Evolutionary conservation across 148 eudicot species (phyloP), one percentile per base, ranked within the genome.

Genomic region (Chenopodium quinoa): DNA sequence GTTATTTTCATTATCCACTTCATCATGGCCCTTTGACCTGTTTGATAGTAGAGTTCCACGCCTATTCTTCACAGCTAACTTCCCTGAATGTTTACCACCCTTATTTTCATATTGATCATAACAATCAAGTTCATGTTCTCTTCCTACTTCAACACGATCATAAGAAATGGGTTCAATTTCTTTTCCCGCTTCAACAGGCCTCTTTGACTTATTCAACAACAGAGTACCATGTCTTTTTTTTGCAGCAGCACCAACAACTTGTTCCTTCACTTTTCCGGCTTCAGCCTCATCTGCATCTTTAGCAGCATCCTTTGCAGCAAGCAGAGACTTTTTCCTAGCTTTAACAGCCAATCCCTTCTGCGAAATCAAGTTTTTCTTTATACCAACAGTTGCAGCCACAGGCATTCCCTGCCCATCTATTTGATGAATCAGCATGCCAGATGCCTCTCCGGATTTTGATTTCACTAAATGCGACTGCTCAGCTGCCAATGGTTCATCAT

Each of bases 1-100:
- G 79, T 11, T 78, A 78, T 88, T 92, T 78, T 89, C 91, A 82
- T 90, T 88, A 76, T 86, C 93, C 34, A 22, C 78, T 84, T 88
- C 93, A 67, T 44, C 79, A 29, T 80, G 78, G 79, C 48, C 78
- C 46, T 88, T 84, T 56, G 83, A 56, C 82, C 84, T 84, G 73
- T 84, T 75, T 48, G 76, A 78, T 5, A 85, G 34, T 46, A 75
- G 66, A 72, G 84, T 77, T 78, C 73, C 84, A 54, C 82, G 78
- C 87, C 79, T 83, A 77, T 80, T 82, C 72, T 82, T 82, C 48
- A 79, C 64, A 34, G 80, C 37, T 54, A 37, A n/a, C 70, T 82
- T 76, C 25, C 75, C 75, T 62, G 75, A 50, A 4, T 52, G 34
- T 54, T 85, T 81, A 27, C 27, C 68, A 12, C 86, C 88, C 89